Conservation (phyloP, 2,329 filamentous ascomycete species). For the Neofusicoccum cordaticola region DNA sequence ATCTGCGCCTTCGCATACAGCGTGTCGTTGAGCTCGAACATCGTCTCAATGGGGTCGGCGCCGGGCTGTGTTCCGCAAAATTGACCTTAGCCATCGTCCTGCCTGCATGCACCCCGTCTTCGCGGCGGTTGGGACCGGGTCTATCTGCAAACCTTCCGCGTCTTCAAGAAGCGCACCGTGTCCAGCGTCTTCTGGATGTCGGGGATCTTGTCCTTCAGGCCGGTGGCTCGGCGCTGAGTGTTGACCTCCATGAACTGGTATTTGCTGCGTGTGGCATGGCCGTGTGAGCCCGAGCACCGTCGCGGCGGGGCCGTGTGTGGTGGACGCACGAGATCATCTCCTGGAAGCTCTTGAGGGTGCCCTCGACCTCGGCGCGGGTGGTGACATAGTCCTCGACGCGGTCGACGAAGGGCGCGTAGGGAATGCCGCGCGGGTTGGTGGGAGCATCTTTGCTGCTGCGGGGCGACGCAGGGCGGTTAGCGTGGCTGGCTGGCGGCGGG, state of each 20-base stretch:
- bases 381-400: slow-evolving; percentile 85
- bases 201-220: slow-evolving; percentile 90
- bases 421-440: slow-evolving; percentile 80
- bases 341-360: slow-evolving; percentile 77
- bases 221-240: slow-evolving; percentile 75
- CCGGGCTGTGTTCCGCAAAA: slow-evolving; percentile 32
- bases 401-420: slow-evolving; percentile 80
- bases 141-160: slow-evolving; percentile 60
- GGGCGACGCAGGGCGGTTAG: background rate
- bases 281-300: background rate
- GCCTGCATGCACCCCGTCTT: background rate
- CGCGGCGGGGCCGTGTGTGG: slow-evolving; percentile 19
- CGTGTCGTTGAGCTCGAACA: slow-evolving; percentile 95
- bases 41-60: slow-evolving; percentile 76
- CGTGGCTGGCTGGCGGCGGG: no score
- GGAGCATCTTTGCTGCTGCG: slow-evolving; percentile 44
- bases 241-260: slow-evolving; percentile 99
- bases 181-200: slow-evolving; percentile 96
- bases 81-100: slow-evolving; percentile 39
- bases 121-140: no score
- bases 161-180: slow-evolving; percentile 80
- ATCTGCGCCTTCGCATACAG: slow-evolving; percentile 86
- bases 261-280: slow-evolving; percentile 60
- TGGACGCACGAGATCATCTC: slow-evolving; percentile 81
- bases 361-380: slow-evolving; percentile 74